Evolutionary conservation across 345 rosid genomes (phyloP).

Genomic region (Abelmoschus esculentus): DNA sequence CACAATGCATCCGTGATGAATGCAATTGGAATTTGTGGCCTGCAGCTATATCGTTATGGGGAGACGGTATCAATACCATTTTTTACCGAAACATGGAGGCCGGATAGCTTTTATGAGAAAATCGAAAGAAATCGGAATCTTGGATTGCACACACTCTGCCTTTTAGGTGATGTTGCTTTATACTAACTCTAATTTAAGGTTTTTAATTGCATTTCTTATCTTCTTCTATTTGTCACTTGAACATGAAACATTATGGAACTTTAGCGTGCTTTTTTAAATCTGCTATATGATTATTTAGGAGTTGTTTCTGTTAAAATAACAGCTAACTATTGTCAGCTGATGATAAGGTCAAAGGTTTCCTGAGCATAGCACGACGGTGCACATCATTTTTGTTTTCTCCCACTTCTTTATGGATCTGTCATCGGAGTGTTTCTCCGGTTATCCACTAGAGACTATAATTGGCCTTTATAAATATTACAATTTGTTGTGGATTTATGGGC

Average conservation of each 20-base stretch:
- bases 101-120: slow-evolving; percentile 89
- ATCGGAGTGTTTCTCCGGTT: neutral
- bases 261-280: too few relatives aligned
- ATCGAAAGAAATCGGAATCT: slow-evolving; percentile 50
- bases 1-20: slow-evolving; percentile 95
- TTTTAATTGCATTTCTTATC: neutral
- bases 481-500: neutral
- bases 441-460: neutral
- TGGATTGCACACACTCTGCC: slow-evolving; percentile 87
- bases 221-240: neutral
- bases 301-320: too few relatives aligned
- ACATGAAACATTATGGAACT: neutral
- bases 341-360: neutral
- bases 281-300: too few relatives aligned
- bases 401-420: neutral
- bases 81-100: slow-evolving; percentile 85
- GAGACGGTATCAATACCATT: slow-evolving; percentile 90
- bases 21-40: slow-evolving; percentile 86
- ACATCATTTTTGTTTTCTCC: neutral
- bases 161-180: slow-evolving; percentile 42
- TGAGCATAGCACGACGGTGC: neutral
- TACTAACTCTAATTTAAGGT: neutral
- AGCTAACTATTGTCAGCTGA: neutral
- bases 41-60: slow-evolving; percentile 90
- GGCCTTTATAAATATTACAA: neutral